Evolutionary conservation across 441 rosid species (phyloP), one percentile per base, ranked within the genome.

Genomic region (Populus hybrid): DNA sequence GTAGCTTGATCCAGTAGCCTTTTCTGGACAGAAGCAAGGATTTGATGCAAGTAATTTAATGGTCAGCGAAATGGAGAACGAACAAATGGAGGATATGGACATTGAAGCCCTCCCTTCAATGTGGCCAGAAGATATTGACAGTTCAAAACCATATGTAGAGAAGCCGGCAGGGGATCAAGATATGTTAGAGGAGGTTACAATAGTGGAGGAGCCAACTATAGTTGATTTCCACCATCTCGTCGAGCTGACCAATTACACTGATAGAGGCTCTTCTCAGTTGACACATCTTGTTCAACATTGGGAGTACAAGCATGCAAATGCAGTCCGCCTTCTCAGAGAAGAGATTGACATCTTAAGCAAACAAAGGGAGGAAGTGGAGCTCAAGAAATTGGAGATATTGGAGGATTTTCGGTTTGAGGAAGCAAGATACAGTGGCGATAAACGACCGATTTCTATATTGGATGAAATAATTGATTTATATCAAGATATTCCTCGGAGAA

Each of bases 101-200:
- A 79, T 89, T 26, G 98, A 95, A 89, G 91, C 77, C 76, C 89
- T 94, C 36, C 83, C 91, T 77, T 95, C 99, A 1, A 94, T 95
- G 99, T 94, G 99, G 99, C 99, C 99, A 2, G 99, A 94, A 75
- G 95, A 90, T 67, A 90, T 96, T 9, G 95, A 86, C 34, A 81
- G 86, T 30, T 94, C 92, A 72, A 93, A 92, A 81, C 99, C 93
- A 35, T 96, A 96, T 75, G 89, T 96, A 3, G 99, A 94, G 80
- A 86, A 83, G 79, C 90, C 98, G 6, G 85, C 86, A 28, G 91
- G 90, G n/a, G 98, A 90, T 79, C 90, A 85, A 84, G 99, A 95
- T 71, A 94, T 87, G 92, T 84, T 95, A 79, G 90, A 95, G 83
- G 98, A 95, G 86, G 98, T 95, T 0, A 84, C 86, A 0, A 90